Conservation (phyloP, 768 basidiomycete species). For the Tricholoma matsutake region DNA sequence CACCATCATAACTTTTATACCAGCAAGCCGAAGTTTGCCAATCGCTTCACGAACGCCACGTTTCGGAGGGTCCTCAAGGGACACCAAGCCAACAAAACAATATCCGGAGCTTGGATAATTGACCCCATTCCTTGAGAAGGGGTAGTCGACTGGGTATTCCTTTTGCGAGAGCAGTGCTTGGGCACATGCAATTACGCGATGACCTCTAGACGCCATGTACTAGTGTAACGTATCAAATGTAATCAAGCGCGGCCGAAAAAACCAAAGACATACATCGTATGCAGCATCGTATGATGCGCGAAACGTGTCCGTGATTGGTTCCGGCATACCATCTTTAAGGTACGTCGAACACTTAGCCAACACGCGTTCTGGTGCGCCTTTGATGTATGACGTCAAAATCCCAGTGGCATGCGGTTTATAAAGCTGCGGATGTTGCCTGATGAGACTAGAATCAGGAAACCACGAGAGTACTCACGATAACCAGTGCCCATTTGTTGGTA, state of each 20-base stretch:
- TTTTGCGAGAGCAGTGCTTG: slow-evolving; percentile 52
- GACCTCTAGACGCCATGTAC: slow-evolving; percentile 78
- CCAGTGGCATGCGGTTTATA: slow-evolving; percentile 53
- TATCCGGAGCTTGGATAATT: slow-evolving; percentile 55
- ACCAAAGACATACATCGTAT: slow-evolving; percentile 45
- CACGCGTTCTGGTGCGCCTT: slow-evolving; percentile 70
- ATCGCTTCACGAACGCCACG: slow-evolving; percentile 72
- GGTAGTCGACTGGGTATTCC: slow-evolving; percentile 41
- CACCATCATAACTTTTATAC: slow-evolving; percentile 78
- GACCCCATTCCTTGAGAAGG: slow-evolving; percentile 53
- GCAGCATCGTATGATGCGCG: slow-evolving; percentile 52
- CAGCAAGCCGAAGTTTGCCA: slow-evolving; percentile 65
- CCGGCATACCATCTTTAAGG: slow-evolving; percentile 45
- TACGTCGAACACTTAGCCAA: slow-evolving; percentile 61
- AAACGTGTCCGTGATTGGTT: slow-evolving; percentile 57
- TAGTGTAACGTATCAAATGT: slow-evolving; percentile 19
- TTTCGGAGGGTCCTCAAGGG: slow-evolving; percentile 69
- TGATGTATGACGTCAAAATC: slow-evolving; percentile 52
- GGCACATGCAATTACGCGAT: slow-evolving; percentile 73
- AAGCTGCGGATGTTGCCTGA: slow-evolving; percentile 33
- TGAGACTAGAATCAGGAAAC: background rate
- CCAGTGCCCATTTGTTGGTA: slow-evolving; percentile 71
- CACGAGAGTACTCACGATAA: slow-evolving; percentile 45
- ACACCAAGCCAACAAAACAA: slow-evolving; percentile 64
- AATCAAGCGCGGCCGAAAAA: background rate